Evolutionary conservation across 2,329 filamentous ascomycete genomes (phyloP).

Genomic region (Thelonectria olida): DNA sequence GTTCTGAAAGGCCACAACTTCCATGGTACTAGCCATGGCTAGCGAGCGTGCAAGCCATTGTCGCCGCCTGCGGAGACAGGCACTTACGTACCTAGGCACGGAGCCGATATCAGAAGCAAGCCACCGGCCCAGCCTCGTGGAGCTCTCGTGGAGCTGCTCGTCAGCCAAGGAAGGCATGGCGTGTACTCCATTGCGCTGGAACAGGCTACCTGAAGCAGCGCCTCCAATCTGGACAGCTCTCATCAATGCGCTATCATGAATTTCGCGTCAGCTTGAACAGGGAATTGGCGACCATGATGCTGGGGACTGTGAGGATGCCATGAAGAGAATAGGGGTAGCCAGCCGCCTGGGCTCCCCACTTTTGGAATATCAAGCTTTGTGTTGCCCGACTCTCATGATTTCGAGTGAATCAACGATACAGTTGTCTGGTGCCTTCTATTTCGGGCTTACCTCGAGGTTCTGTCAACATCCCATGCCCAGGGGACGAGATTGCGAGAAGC

Average conservation of each 20-base stretch:
- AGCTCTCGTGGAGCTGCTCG: constrained; percentile 24
- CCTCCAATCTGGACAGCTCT: not conserved
- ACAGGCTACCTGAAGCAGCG: not conserved
- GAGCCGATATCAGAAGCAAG: constrained; percentile 36
- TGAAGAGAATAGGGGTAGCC: constrained; percentile 7
- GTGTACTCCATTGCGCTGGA: constrained; percentile 9
- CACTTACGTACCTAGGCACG: constrained; percentile 30
- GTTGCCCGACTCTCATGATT: constrained; percentile 13
- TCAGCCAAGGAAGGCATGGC: constrained; percentile 10
- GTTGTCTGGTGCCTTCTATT: constrained; percentile 13
- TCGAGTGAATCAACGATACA: not conserved
- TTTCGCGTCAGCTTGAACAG: not conserved
- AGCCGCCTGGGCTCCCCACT: constrained; percentile 1
- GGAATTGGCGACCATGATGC: constrained; percentile 1
- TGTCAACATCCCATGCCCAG: constrained; percentile 17
- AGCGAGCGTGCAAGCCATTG: constrained; percentile 7
- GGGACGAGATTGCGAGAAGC: constrained; percentile 10
- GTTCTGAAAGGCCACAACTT: constrained; percentile 17
- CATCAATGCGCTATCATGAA: not conserved
- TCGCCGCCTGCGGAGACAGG: constrained; percentile 8
- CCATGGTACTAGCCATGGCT: constrained; percentile 13
- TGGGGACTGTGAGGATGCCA: not conserved
- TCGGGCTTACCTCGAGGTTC: constrained; percentile 13
- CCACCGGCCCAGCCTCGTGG: constrained; percentile 29
- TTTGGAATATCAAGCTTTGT: constrained; percentile 6